Evolutionary conservation across 1,284 basidiomycete genomes (phyloP).

Genomic region (Puccinia hordei): DNA sequence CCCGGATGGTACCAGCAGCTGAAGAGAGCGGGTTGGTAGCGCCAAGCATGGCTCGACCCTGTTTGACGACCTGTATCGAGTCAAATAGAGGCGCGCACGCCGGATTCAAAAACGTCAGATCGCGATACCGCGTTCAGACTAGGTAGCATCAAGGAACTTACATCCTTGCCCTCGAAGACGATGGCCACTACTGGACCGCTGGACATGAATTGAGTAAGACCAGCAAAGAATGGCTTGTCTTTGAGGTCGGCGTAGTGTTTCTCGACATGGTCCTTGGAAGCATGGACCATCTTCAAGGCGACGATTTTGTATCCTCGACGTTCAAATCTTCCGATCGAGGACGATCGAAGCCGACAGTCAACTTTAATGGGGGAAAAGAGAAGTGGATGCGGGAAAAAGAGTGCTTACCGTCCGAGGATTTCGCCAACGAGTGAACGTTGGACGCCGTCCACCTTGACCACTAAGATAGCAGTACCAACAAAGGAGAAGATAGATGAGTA

Average conservation of each 20-base stretch:
- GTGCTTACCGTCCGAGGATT: slow-evolving; percentile 55
- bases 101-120: neutral
- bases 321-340: slow-evolving; percentile 73
- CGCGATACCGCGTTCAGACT: too few relatives aligned
- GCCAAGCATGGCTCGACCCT: slow-evolving; percentile 67
- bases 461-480: neutral
- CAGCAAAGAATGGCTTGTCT: slow-evolving; percentile 88
- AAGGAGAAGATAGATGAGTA: neutral
- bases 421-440: slow-evolving; percentile 91
- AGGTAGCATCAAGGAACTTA: neutral
- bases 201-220: slow-evolving; percentile 83
- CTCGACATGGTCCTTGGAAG: slow-evolving; percentile 78
- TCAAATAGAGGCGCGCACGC: neutral
- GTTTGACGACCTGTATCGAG: slow-evolving; percentile 75
- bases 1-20: slow-evolving; percentile 68
- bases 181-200: slow-evolving; percentile 94
- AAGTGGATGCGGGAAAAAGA: neutral
- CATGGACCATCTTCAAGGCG: slow-evolving; percentile 81
- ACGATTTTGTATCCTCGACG: slow-evolving; percentile 91
- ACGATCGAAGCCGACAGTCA: neutral
- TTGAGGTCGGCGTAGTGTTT: slow-evolving; percentile 92
- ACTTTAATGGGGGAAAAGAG: neutral
- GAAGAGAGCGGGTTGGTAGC: slow-evolving; percentile 95
- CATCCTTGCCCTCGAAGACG: slow-evolving; percentile 88
- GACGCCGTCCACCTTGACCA: slow-evolving; percentile 85